phyloP scores from a whole-genome alignment of 1,139 yeast genomes.

The Williopsis jadinii region DNA sequence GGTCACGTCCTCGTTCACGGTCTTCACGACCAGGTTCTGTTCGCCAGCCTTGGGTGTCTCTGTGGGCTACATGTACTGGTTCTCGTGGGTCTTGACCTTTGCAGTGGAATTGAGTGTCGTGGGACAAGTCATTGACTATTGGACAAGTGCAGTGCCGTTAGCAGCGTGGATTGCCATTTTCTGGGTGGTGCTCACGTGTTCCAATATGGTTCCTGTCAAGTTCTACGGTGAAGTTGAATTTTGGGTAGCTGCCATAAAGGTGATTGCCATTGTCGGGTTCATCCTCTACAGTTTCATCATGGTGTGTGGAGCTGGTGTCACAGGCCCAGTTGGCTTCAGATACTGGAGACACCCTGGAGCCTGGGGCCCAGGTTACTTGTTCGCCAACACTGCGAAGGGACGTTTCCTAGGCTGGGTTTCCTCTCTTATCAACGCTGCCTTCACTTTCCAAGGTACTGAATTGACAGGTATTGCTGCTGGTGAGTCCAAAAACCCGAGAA shows the following conservation, averaged over 20 bases:
- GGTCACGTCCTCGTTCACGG: slow-evolving; percentile 60
- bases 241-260: slow-evolving; percentile 61
- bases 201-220: slow-evolving; percentile 55
- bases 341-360: slow-evolving; percentile 66
- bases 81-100: slow-evolving; percentile 79
- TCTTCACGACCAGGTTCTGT: slow-evolving; percentile 51
- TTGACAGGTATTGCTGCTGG: slow-evolving; percentile 70
- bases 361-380: slow-evolving; percentile 45
- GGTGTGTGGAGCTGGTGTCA: slow-evolving; percentile 65
- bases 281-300: slow-evolving; percentile 58
- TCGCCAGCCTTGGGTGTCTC: slow-evolving; percentile 74
- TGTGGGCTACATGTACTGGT: slow-evolving; percentile 82
- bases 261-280: slow-evolving; percentile 67
- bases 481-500: slow-evolving; percentile 73
- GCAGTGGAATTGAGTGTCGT: slow-evolving; percentile 78
- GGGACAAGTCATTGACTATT: slow-evolving; percentile 66
- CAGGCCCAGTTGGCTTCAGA: slow-evolving; percentile 70
- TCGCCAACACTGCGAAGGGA: slow-evolving; percentile 35
- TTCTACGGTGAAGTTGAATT: slow-evolving; percentile 64
- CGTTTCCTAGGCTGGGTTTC: slow-evolving; percentile 57
- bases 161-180: slow-evolving; percentile 62
- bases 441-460: slow-evolving; percentile 77
- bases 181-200: slow-evolving; percentile 35
- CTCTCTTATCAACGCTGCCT: slow-evolving; percentile 63
- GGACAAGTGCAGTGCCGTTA: slow-evolving; percentile 69